phyloP scores from a whole-genome alignment of 2,329 filamentous ascomycete species.

The Rachicladosporium sp. region DNA sequence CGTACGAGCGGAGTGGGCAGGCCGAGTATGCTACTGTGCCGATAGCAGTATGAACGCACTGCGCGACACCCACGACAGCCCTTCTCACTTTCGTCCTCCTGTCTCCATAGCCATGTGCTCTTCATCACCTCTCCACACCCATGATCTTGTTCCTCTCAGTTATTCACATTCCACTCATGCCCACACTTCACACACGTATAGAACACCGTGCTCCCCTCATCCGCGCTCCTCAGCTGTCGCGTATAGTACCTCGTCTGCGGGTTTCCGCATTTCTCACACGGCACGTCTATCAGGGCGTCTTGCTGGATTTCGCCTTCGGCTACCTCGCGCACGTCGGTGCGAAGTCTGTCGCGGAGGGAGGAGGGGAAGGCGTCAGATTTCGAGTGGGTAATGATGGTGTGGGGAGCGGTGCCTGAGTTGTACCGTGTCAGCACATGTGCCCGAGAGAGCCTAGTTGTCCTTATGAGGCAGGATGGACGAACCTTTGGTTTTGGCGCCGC shows the following conservation, averaged over 20 bases:
- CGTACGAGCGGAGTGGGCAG: conserved; percentile 83
- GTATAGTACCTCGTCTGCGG: conserved; percentile 76
- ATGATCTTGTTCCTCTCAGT: too few relatives aligned
- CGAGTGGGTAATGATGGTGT: conserved; percentile 68
- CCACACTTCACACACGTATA: conserved; percentile 73
- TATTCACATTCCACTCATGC: conserved; percentile 58
- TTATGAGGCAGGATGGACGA: too few relatives aligned
- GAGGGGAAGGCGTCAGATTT: conserved; percentile 87
- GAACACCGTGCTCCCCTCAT: conserved; percentile 89
- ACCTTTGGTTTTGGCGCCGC: conserved; percentile 73
- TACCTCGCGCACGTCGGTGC: conserved; percentile 72
- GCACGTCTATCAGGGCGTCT: conserved; percentile 54
- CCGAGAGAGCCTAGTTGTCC: too few relatives aligned
- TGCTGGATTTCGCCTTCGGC: conserved; percentile 56
- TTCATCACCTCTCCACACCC: too few relatives aligned
- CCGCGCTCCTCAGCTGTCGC: conserved; percentile 77
- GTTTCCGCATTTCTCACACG: conserved; percentile 68
- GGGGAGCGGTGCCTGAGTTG: conserved; percentile 60
- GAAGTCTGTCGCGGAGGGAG: conserved; percentile 63
- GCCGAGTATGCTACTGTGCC: conserved; percentile 87
- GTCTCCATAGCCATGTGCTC: too few relatives aligned
- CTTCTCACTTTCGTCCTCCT: too few relatives aligned
- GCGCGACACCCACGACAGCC: too few relatives aligned
- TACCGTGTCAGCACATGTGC: background rate
- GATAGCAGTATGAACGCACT: background rate